phyloP scores from a whole-genome alignment of 176 grass and related monocot species.

The Triticum timopheevii region DNA sequence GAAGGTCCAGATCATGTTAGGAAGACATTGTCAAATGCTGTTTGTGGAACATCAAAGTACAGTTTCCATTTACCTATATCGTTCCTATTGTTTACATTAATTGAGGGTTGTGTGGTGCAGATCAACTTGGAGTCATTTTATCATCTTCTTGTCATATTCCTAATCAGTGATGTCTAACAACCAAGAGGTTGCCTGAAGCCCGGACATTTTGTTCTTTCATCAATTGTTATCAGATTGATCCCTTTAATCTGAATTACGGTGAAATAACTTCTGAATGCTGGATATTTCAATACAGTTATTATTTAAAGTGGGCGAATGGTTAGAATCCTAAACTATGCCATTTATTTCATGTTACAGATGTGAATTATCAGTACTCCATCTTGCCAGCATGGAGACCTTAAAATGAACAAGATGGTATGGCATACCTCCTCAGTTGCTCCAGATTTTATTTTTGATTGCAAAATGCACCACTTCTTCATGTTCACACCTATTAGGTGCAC shows the following conservation, averaged over 20 bases:
- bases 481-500: conserved; percentile 63
- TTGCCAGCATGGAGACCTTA: conserved; percentile 10
- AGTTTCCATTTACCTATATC: neutral
- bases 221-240: neutral
- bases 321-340: conserved; percentile 18
- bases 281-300: conserved; percentile 13
- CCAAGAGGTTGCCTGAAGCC: neutral
- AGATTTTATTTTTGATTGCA: conserved; percentile 98
- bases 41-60: conserved; percentile 25
- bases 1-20: conserved; percentile 24
- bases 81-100: conserved; percentile 18
- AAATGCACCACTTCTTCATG: conserved; percentile 98
- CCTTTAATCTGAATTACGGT: conserved; percentile 18
- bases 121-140: conserved; percentile 7
- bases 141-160: conserved; percentile 10
- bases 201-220: conserved; percentile 3
- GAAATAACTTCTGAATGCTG: conserved; percentile 19
- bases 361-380: conserved; percentile 6
- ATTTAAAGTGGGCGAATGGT: neutral
- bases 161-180: conserved; percentile 1
- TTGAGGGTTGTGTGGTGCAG: conserved; percentile 20
- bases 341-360: conserved; percentile 2
- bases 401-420: conserved; percentile 11
- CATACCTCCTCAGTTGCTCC: conserved; percentile 87
- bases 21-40: conserved; percentile 28